Evolutionary conservation across 2,329 filamentous ascomycete genomes (phyloP).

Genomic region (Pyrenochaeta sp.): DNA sequence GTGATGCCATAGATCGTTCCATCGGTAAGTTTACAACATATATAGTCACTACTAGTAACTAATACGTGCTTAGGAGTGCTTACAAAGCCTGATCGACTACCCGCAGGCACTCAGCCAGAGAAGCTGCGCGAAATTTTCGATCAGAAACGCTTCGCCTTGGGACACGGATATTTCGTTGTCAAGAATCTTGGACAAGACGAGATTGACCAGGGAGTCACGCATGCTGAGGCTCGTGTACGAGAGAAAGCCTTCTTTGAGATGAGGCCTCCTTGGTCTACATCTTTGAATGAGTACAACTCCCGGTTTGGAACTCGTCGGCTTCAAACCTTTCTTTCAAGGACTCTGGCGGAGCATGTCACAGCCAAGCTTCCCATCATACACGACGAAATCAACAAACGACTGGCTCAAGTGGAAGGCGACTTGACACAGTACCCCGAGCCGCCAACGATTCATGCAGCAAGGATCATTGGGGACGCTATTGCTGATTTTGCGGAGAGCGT

Average conservation of each 20-base stretch:
- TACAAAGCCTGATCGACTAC: slow-evolving; percentile 82
- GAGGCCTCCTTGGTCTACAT: slow-evolving; percentile 54
- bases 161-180: slow-evolving; percentile 81
- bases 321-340: slow-evolving; percentile 56
- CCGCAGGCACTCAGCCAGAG: slow-evolving; percentile 57
- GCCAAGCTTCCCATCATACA: slow-evolving; percentile 53
- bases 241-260: slow-evolving; percentile 61
- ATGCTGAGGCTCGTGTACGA: slow-evolving; percentile 56
- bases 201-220: slow-evolving; percentile 52
- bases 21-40: slow-evolving; percentile 37
- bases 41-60: background rate
- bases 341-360: slow-evolving; percentile 56
- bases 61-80: slow-evolving; percentile 68
- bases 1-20: slow-evolving; percentile 52
- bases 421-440: slow-evolving; percentile 70
- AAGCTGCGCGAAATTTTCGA: slow-evolving; percentile 70
- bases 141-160: slow-evolving; percentile 67
- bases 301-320: slow-evolving; percentile 63
- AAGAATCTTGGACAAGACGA: slow-evolving; percentile 67
- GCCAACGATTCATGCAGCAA: slow-evolving; percentile 68
- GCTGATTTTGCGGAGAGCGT: slow-evolving; percentile 63
- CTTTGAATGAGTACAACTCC: slow-evolving; percentile 48
- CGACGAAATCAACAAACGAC: slow-evolving; percentile 54
- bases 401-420: slow-evolving; percentile 61
- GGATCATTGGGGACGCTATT: slow-evolving; percentile 69